These are phyloP conservation scores for Curvularia verruculosa DNA, from an alignment of 2,329 filamentous ascomycete species.

Conservation along the genomic window DNA sequence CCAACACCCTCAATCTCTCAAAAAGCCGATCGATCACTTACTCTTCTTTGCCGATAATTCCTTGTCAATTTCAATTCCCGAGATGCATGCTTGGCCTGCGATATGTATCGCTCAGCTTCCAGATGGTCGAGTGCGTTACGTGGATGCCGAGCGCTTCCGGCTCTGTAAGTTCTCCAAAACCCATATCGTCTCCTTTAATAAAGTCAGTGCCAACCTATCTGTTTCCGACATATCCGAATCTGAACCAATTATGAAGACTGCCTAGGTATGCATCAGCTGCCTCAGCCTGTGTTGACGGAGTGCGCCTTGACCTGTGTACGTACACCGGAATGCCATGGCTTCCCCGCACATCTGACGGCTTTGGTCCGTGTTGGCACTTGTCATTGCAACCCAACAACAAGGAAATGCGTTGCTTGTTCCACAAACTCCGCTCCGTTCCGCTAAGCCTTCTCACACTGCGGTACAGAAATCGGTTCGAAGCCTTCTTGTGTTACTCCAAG, in stretches of 20 bases:
- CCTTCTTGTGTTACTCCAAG: constrained; percentile 11
- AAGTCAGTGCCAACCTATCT: neutral
- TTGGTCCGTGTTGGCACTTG: constrained; percentile 2
- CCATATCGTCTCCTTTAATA: neutral
- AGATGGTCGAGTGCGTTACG: neutral
- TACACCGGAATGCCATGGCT: constrained; percentile 6
- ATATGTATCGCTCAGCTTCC: neutral
- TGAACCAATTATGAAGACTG: neutral
- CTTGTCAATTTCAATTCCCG: neutral
- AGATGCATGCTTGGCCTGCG: neutral
- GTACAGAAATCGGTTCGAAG: constrained; percentile 10
- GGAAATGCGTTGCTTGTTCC: neutral
- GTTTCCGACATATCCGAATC: neutral
- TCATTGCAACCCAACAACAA: neutral
- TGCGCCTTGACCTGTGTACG: neutral
- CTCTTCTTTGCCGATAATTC: neutral
- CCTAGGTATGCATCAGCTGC: neutral
- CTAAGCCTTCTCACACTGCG: constrained; percentile 11
- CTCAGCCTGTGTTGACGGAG: neutral
- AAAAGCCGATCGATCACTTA: neutral
- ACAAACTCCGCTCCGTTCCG: constrained; percentile 4
- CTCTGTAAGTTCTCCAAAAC: neutral
- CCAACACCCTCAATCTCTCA: neutral
- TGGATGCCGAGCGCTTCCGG: neutral
- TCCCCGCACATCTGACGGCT: constrained; percentile 9